phyloP scores from a whole-genome alignment of 2,329 filamentous ascomycete genomes.

The Talaromyces sp. region DNA sequence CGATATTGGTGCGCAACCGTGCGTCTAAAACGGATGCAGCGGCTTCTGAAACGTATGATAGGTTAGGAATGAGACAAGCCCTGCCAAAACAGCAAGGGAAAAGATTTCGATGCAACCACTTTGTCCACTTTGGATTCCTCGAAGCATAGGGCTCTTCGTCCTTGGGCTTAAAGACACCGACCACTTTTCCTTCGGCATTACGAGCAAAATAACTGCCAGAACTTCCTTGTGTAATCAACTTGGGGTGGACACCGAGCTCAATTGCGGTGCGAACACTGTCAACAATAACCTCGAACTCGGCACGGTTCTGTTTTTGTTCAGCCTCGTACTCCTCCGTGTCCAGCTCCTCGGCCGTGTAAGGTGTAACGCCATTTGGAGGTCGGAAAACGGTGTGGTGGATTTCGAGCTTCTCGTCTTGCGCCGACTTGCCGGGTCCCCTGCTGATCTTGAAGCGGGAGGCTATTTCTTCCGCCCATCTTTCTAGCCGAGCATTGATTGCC shows the following conservation, averaged over 20 bases:
- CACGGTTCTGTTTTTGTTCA: conserved; percentile 63
- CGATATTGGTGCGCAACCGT: conserved; percentile 84
- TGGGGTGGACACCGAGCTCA: conserved; percentile 84
- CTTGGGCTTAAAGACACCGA: conserved; percentile 98
- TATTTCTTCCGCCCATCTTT: conserved; percentile 97
- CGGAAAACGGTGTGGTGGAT: conserved; percentile 98
- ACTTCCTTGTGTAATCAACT: conserved; percentile 94
- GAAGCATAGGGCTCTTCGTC: conserved; percentile 98
- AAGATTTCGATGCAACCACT: conserved; percentile 97
- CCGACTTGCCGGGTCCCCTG: conserved; percentile 68
- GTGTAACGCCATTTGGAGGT: conserved; percentile 80
- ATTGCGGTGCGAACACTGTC: conserved; percentile 90
- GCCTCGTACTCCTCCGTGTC: conserved; percentile 60
- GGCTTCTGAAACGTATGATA: conserved; percentile 96
- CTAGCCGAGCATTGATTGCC: conserved; percentile 91
- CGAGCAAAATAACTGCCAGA: conserved; percentile 97
- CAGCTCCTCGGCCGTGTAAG: conserved; percentile 72
- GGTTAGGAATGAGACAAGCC: conserved; percentile 92
- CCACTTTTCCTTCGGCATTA: conserved; percentile 86
- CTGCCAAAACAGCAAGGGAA: conserved; percentile 97
- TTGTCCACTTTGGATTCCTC: conserved; percentile 98
- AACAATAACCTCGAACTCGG: conserved; percentile 82
- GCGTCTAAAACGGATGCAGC: conserved; percentile 93
- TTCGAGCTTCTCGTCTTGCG: conserved; percentile 83
- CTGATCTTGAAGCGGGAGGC: conserved; percentile 92